Evolutionary conservation across 345 rosid genomes (phyloP).

Genomic region (Murraya paniculata): DNA sequence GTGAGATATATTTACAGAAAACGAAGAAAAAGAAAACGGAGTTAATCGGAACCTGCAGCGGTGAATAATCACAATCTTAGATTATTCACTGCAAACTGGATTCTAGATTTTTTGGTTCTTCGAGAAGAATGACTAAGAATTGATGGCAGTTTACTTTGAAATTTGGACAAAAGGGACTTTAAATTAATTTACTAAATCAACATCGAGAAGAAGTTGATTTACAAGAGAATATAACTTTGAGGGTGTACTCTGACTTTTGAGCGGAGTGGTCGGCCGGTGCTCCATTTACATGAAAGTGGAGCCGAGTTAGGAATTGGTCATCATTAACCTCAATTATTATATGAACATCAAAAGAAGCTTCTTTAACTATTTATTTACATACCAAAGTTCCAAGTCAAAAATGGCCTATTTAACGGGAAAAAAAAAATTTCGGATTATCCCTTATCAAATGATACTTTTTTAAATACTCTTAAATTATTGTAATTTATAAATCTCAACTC

Average conservation of each 20-base stretch:
- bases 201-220: neutral
- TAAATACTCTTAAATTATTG: too few relatives aligned
- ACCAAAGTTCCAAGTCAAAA: too few relatives aligned
- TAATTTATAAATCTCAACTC: too few relatives aligned
- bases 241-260: neutral
- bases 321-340: neutral
- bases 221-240: neutral
- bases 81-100: too few relatives aligned
- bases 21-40: too few relatives aligned
- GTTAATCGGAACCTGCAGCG: too few relatives aligned
- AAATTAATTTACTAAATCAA: neutral
- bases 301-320: neutral
- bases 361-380: neutral
- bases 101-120: neutral
- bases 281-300: conserved; percentile 10
- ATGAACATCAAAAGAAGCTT: neutral
- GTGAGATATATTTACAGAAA: too few relatives aligned
- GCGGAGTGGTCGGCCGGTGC: neutral
- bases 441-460: too few relatives aligned
- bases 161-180: neutral
- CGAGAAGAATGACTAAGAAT: neutral
- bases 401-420: too few relatives aligned
- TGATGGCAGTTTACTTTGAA: conserved; percentile 8
- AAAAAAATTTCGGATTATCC: too few relatives aligned
- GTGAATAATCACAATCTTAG: too few relatives aligned